Base-by-base conservation (phyloP, 2,329 filamentous ascomycete species). In the Fusarium brevicatenulatum region DNA sequence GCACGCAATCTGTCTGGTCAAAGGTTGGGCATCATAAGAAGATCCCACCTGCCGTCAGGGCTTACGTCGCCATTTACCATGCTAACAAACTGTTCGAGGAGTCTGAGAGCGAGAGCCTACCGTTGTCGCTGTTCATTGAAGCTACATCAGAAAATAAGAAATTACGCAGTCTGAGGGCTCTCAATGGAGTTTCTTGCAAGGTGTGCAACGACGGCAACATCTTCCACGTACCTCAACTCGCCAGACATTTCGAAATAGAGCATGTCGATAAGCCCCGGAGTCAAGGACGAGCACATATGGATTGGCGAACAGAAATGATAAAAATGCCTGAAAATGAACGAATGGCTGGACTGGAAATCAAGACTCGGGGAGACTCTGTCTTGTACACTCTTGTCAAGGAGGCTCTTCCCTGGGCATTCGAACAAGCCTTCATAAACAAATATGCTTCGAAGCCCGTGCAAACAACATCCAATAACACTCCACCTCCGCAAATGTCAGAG, bases 1-100 rank as follows among this genome's bases (percentile, higher is more conserved):
- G 87, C 76, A 87, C 89, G 9, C 86, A 88, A 66, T 87, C 90
- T 30, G 81, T 92, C 40, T 95, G 92, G 91, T 87, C 88, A 69
- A 82, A 84, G 28, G 87, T 91, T 5, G 86, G 86, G 12, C 85
- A 85, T 7, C 83, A 93, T 70, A 89, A 89, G 73, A 87, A 90
- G 56, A 81, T 94, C 21, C 87, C 90, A 19, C 87, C 88, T 43
- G 88, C 87, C 67, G 85, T 93, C 52, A 89, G 90, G 72, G 85
- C 93, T 21, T 88, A 88, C 67, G 86, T 90, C 52, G 84, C 93
- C 15, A 85, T 95, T 46, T 86, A 92, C 77, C 90, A 92, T 78
- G 82, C 91, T 57, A 85, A 88, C 63, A 85, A 86, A 61, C 85
- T 84, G 40, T 93, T 91, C 76, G 83, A 86, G 47, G 80, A 86